Evolutionary conservation across 345 rosid genomes (phyloP).

Genomic region (Syzygium oleosum): DNA sequence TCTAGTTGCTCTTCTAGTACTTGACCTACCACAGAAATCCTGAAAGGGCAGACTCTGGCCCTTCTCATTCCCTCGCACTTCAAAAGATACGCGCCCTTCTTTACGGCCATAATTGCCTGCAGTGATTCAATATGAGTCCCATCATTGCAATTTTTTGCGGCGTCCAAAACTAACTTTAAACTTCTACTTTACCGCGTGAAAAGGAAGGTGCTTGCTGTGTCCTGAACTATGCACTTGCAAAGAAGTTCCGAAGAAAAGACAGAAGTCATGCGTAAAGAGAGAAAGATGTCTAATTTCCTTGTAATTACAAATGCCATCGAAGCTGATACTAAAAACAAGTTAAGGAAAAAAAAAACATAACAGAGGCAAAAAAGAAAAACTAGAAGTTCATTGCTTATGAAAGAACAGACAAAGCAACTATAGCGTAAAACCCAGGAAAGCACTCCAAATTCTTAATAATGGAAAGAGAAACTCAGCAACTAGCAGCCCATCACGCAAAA

Average conservation of each 20-base stretch:
- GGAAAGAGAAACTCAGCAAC: not conserved
- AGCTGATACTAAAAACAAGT: not conserved
- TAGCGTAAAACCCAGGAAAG: not conserved
- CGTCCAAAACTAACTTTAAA: not conserved
- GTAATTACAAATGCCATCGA: not conserved
- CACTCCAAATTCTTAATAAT: not conserved
- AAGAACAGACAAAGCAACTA: not conserved
- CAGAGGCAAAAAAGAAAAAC: not conserved
- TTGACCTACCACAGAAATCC: conserved; percentile 50
- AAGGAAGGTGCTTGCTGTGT: not conserved
- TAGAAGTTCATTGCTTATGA: not conserved
- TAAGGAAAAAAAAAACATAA: not conserved
- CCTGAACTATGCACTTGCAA: not conserved
- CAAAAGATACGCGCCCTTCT: conserved; percentile 78
- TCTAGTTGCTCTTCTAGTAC: not conserved
- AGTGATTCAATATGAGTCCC: not conserved
- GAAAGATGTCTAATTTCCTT: not conserved
- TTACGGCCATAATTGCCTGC: conserved; percentile 70
- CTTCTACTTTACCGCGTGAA: not conserved
- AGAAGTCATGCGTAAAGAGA: not conserved
- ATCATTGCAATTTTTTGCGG: not conserved
- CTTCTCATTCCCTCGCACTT: conserved; percentile 78
- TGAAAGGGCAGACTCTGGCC: conserved; percentile 73
- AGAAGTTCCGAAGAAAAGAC: not conserved
- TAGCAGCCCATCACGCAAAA: not conserved